Percentiles rank a stretch among this genome's conserved stretches.
phyloP scores from a whole-genome alignment of 805 yeast genomes.

The Wickerhamiella siamensis region DNA sequence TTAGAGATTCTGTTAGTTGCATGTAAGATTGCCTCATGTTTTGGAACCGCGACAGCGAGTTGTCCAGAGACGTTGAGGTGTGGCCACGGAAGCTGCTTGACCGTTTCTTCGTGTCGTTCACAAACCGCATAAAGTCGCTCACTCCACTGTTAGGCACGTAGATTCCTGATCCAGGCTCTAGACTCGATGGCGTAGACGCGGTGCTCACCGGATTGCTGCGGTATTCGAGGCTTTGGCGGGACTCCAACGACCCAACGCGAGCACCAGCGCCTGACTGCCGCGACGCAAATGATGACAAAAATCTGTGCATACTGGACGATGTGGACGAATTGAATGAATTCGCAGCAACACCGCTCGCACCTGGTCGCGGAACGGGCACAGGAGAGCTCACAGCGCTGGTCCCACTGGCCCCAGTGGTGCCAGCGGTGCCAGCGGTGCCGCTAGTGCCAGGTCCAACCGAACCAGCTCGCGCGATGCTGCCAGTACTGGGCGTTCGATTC shows the following conservation, averaged over 20 bases:
- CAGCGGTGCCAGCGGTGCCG: not conserved
- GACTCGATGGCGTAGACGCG: conserved; percentile 13
- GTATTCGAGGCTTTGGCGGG: conserved; percentile 4
- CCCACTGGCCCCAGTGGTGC: not conserved
- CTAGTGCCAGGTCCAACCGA: not conserved
- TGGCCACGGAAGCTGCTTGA: conserved; percentile 8
- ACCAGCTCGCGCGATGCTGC: not conserved
- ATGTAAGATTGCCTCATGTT: conserved; percentile 22
- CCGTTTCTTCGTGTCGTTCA: conserved; percentile 30
- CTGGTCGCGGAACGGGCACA: conserved; percentile 1
- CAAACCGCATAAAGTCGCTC: conserved; percentile 54
- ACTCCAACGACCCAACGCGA: conserved; percentile 15
- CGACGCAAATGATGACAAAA: conserved; percentile 28
- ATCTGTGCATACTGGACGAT: conserved; percentile 11
- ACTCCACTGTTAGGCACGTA: conserved; percentile 35
- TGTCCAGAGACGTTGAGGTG: conserved; percentile 8
- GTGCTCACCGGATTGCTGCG: conserved; percentile 15
- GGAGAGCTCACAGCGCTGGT: not conserved
- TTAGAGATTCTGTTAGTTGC: conserved; percentile 25
- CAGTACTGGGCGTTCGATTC: conserved; percentile 2
- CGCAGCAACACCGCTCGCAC: conserved; percentile 1
- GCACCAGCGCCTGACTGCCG: conserved; percentile 16
- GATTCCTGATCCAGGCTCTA: conserved; percentile 30
- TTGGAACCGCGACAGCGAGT: conserved; percentile 25
- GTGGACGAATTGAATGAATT: conserved; percentile 3